Evolutionary conservation across 2,329 filamentous ascomycete genomes (phyloP), one percentile per base, ranked within the genome.

Genomic region (Phaeophleospora eucalypticola): DNA sequence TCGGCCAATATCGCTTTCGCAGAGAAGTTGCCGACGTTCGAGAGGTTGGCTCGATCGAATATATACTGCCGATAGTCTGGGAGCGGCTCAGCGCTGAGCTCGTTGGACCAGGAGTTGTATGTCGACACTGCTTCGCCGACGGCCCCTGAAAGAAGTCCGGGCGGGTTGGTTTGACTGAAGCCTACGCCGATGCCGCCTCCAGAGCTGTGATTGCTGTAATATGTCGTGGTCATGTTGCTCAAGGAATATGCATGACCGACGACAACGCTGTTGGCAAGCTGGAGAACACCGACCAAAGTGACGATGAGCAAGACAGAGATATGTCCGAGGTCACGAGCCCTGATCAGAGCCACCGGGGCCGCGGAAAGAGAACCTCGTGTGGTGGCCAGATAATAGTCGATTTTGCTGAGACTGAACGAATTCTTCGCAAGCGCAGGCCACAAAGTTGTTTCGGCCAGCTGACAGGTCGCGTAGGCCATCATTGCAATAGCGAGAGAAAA

Each of bases 401-500:
- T 41, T 7, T 16, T 24, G 17, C 21, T 17, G 19, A 41, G 24
- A n/a, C 10, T 15, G 24, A 41, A 41, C 8, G 38, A 16, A 14
- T 20, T 24, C 38, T 24, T 21, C 6, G 38, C 24, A 8, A 41
- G 24, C n/a, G 16, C 24, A 24, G 38, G 38, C 38, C 38, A 41
- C 10, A 41, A 14, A 7, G 38, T 41, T 20, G 38, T 41, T 17
- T 41, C 38, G 16, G 38, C 38, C 18, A 41, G 21, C 38, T 41
- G 38, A 20, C 29, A 41, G 29, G 17, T n/a, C 4, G 38, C 38
- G 24, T 27, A 41, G 17, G 21, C 21, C 38, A 41, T 41, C 19
- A 21, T 27, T 32, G 38, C n/a, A 14, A 29, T 41, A 29, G 19
- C 19, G 15, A 41, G 10, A 12, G 19, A 21, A 20, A 27, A 41